Percentiles rank a stretch among this genome's conserved stretches.
Conservation (phyloP, 192 early-diverging fungal genomes). For the Coemansia umbellata region DNA sequence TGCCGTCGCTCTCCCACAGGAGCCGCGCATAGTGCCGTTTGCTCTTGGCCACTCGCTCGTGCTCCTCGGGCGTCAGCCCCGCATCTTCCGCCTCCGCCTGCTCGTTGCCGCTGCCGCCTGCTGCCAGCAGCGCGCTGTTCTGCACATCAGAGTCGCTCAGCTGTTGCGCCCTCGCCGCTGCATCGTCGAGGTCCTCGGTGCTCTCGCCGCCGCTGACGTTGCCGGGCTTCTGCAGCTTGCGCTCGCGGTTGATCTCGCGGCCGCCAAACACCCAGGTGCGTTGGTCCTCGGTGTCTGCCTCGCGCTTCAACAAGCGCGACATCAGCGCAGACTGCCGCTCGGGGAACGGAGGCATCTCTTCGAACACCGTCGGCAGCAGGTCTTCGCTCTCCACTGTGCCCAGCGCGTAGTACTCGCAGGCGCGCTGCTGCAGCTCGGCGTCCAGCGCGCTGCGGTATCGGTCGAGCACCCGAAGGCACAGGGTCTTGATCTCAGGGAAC, state of each 20-base stretch:
- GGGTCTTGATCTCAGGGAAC: slow-evolving; percentile 95
- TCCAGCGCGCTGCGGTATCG: slow-evolving; percentile 86
- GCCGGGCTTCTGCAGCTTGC: slow-evolving; percentile 14
- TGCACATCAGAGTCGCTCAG: background rate
- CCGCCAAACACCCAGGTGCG: slow-evolving; percentile 93
- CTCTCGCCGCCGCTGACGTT: background rate
- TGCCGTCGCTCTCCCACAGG: slow-evolving; percentile 73
- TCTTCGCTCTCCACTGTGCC: slow-evolving; percentile 79
- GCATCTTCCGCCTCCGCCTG: background rate
- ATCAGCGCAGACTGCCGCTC: slow-evolving; percentile 90
- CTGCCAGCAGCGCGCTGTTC: background rate
- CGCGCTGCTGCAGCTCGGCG: slow-evolving; percentile 95
- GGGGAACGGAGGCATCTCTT: slow-evolving; percentile 98
- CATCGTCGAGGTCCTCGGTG: background rate
- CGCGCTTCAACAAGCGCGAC: slow-evolving; percentile 75
- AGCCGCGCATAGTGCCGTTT: slow-evolving; percentile 57
- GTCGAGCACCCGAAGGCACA: slow-evolving; percentile 81
- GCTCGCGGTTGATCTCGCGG: slow-evolving; percentile 70
- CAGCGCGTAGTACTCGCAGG: slow-evolving; percentile 92
- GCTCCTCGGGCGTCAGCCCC: slow-evolving; percentile 16
- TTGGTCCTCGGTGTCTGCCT: slow-evolving; percentile 91
- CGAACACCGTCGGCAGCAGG: slow-evolving; percentile 87
- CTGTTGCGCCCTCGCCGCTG: background rate
- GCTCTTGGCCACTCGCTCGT: slow-evolving; percentile 24
- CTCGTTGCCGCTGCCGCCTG: background rate